Conservation (phyloP, 805 yeast genomes). For the Sporopachydermia quercuum region DNA sequence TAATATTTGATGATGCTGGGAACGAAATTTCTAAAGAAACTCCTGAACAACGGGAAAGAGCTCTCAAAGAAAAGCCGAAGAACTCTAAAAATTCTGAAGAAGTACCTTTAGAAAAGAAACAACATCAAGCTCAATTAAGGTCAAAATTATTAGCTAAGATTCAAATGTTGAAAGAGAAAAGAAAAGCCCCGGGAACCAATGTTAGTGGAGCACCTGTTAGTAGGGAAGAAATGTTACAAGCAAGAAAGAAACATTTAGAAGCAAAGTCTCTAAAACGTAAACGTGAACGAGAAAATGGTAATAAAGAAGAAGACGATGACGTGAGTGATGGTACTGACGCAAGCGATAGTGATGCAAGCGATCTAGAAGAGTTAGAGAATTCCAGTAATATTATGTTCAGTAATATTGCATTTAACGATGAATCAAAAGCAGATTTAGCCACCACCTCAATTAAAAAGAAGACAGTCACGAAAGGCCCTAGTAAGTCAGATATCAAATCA, state of each 20-base stretch:
- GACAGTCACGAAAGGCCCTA: slow-evolving; percentile 54
- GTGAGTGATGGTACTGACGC: slow-evolving; percentile 11
- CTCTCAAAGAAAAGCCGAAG: slow-evolving; percentile 13
- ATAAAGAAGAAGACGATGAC: slow-evolving; percentile 25
- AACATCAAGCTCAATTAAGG: slow-evolving; percentile 51
- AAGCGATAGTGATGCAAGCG: slow-evolving; percentile 16
- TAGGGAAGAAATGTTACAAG: slow-evolving; percentile 64
- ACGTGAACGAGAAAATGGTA: slow-evolving; percentile 26
- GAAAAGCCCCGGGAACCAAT: slow-evolving; percentile 86
- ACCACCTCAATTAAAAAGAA: slow-evolving; percentile 36
- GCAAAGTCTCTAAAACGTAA: slow-evolving; percentile 22
- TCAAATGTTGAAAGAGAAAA: slow-evolving; percentile 49
- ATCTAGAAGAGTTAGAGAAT: slow-evolving; percentile 18
- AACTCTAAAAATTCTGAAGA: slow-evolving; percentile 19
- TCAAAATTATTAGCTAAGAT: slow-evolving; percentile 71
- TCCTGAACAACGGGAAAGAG: slow-evolving; percentile 9
- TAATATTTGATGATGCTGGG: slow-evolving; percentile 64
- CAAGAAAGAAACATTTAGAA: slow-evolving; percentile 37
- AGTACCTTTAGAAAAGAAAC: slow-evolving; percentile 34
- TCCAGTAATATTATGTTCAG: slow-evolving; percentile 49
- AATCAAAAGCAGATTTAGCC: slow-evolving; percentile 66
- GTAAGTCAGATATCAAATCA: slow-evolving; percentile 51
- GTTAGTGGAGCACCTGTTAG: slow-evolving; percentile 72
- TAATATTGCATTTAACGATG: slow-evolving; percentile 71
- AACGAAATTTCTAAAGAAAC: slow-evolving; percentile 22